Evolutionary conservation across 345 rosid genomes (phyloP), one percentile per base, ranked within the genome.

Genomic region (Lepidium sativum): DNA sequence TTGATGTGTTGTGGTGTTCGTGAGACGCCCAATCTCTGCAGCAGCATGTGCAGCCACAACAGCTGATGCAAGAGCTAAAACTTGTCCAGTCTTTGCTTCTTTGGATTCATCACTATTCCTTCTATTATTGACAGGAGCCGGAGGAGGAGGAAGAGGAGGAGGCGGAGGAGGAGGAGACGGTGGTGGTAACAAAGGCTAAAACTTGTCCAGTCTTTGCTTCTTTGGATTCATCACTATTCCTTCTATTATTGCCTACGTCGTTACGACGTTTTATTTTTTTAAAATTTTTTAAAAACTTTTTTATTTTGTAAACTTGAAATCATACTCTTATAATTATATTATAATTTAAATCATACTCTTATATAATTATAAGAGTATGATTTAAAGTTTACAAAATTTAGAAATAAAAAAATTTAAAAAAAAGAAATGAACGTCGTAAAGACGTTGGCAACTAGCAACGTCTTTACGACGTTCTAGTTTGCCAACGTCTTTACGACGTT

Each of bases 21-120:
- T 52, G 67, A 65, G 77, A 31, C 72, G 71, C 13, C 53, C 56
- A 51, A 67, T 67, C 56, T 65, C 77, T 2, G 72, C 77, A 1
- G 67, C 72, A 41, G 77, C 72, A 52, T 72, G 61, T 4, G 77
- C 72, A 52, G 77, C 71, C 49, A 72, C 67, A 1, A 53, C 77
- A 25, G 72, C 72, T 15, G 72, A 56, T 25, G 77, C 71, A 43
- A 65, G 62, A 52, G 72, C 72, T 1, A 65, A 31, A 59, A 72
- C 72, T 51, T 72, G 67, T 66, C 63, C 58, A 34, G 42, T 72
- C 50, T 67, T 66, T 41, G 52, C 67, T 33, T 72, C 67, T 29
- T 35, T 60, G 14, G 56, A 50, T 9, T 54, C 62, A 59, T 54
- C 56, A 59, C 8, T 62, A 43, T 43, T 33, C 3, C 25, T 13